A percentile compares a stretch with the other conserved stretches of the same genome.
These are phyloP conservation scores for Exophiala calicioides DNA, from an alignment of 2,329 filamentous ascomycete species.

Conservation along the genomic window DNA sequence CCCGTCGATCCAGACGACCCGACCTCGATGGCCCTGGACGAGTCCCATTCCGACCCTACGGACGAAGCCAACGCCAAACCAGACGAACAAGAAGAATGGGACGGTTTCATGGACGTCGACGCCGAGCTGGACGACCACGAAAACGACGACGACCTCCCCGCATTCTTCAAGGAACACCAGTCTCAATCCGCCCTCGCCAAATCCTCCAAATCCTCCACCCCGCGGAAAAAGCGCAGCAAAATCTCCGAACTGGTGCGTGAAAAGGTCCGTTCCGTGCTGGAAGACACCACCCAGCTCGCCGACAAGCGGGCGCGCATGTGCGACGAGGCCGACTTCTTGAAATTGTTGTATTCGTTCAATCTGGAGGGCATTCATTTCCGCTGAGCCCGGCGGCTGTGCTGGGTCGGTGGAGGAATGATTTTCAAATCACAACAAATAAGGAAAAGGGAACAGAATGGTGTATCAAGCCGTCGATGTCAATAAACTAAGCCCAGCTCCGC, in stretches of 20 bases:
- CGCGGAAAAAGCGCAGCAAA: slow-evolving; percentile 73
- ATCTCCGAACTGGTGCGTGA: slow-evolving; percentile 78
- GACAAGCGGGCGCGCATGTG: slow-evolving; percentile 83
- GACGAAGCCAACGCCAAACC: slow-evolving; percentile 39
- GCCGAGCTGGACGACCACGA: too few species aligned
- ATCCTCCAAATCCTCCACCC: slow-evolving; percentile 49
- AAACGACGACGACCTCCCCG: slow-evolving; percentile 68
- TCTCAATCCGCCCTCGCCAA: slow-evolving; percentile 33
- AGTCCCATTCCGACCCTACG: slow-evolving; percentile 36
- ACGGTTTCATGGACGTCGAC: slow-evolving; percentile 54
- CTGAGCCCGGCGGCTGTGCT: slow-evolving; percentile 41
- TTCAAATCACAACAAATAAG: too few species aligned
- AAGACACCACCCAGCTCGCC: slow-evolving; percentile 74
- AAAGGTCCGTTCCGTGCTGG: slow-evolving; percentile 83
- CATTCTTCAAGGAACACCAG: slow-evolving; percentile 73
- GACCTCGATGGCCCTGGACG: slow-evolving; percentile 41
- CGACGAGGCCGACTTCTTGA: slow-evolving; percentile 89
- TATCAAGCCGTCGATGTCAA: too few species aligned
- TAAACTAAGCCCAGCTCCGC: too few species aligned
- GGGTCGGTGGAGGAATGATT: too few species aligned
- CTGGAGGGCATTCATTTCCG: slow-evolving; percentile 91
- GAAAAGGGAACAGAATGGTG: too few species aligned
- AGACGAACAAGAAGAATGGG: slow-evolving; percentile 30
- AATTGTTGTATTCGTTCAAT: slow-evolving; percentile 80
- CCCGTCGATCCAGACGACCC: slow-evolving; percentile 39